Evolutionary conservation across 164 flowering plant genomes (phyloP), one percentile per base, ranked within the genome.

Genomic region (Vitis rupestris): DNA sequence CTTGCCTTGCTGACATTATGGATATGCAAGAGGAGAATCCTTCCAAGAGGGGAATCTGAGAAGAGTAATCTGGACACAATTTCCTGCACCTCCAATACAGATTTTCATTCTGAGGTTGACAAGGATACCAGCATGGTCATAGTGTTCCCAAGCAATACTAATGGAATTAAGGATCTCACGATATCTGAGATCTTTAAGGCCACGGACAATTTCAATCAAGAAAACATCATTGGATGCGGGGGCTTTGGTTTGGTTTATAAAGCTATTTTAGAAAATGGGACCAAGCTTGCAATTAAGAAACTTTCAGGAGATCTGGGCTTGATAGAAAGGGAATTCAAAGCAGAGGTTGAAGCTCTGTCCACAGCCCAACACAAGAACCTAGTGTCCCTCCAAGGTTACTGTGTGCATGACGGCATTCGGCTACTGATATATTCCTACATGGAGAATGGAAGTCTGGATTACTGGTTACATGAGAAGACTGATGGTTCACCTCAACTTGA

Each of bases 401-500:
- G 87, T 65, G 76, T 85, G 10, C 83, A 87, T 64, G 84, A 82
- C 1, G 87, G 91, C 30, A 66, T 11, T 64, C 81, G 86, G 44
- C 68, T 87, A 15, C 77, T 87, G 4, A 84, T 87, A 59, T 87
- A 87, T 52, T 74, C 85, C 51, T 87, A 65, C 75, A 87, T 87
- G 91, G 85, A 85, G 71, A 87, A 87, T 70, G 89, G 91, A 61
- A 87, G 91, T 71, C 73, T 85, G 50, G 91, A 87, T 67, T 85
- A 80, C 76, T 87, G 91, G 91, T 63, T 87, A 71, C 91, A 87
- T 60, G 91, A 87, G 81, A 87, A 82, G 60, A 54, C 73, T 52
- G 88, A 87, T 65, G 89, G 89, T 51, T 75, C 89, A 65, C 66
- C 82, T 30, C 85, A 75, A 55, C 80, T 87, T 16, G 82, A 76